Base-by-base conservation (phyloP, 2,329 filamentous ascomycete species). In the Fusarium gaditjirri region DNA sequence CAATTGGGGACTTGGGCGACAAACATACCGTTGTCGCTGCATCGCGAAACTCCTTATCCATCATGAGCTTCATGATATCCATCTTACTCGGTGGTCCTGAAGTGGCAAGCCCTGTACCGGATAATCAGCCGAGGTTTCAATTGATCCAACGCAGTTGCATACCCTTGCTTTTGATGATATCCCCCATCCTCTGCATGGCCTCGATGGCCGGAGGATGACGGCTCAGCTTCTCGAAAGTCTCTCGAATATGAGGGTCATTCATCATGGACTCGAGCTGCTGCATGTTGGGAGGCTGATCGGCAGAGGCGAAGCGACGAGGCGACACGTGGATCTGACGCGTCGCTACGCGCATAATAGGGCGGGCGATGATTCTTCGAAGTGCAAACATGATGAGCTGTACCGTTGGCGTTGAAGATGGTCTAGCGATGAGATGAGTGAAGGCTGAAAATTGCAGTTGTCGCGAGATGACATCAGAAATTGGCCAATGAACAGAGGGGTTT, bases 31-130 rank as follows among this genome's bases (percentile, higher is more conserved):
- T 61, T 13, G 73, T 63, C 17, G 74, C 65, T 5, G 72, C 74
- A 8, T 76, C 72, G 12, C 74, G 57, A 33, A 76, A 76, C 13
- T 76, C 72, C 25, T 63, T 69, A 8, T 76, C 74, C 72, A 74
- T 74, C 68, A 76, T 66, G 17, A 76, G 68, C 31, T 74, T 75
- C 41, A 75, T 49, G 16, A 76, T 41, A 8, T 74, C 74, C 72
- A 76, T 70, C 65, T 71, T 73, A n/a, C 68, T 72, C 4, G 74
- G 74, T 16, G 70, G 69, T 25, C 67, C 59, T 36, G 49, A 57
- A 23, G 70, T 39, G 16, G 73, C 70, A n/a, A 76, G 60, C 17
- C 74, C 74, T 76, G 11, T 5, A 19, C 44, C 16, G 31, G 29
- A 17, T 25, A 10, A 41, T 65, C 8, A 70, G 50, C 16, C 21